Conservation (phyloP, 164 flowering plant genomes). For the Santalum album region DNA sequence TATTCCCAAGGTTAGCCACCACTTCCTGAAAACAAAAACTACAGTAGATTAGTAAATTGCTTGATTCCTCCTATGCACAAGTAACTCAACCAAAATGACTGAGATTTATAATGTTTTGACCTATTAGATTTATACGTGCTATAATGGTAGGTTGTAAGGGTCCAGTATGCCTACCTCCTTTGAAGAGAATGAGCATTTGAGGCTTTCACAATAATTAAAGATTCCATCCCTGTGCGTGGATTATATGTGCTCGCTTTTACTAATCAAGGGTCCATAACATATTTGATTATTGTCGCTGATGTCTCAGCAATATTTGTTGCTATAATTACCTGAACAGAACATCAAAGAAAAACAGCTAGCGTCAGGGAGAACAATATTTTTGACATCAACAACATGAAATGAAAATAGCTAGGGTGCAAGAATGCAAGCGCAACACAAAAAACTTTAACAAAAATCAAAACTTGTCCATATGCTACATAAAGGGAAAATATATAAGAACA, state of each 20-base stretch:
- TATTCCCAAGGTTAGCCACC: background rate
- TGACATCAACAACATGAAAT: no score
- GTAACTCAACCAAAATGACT: background rate
- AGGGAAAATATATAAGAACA: background rate
- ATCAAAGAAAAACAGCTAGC: background rate
- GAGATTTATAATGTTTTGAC: background rate
- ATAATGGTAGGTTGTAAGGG: background rate
- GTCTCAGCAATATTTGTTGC: constrained; percentile 98
- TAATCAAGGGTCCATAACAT: constrained; percentile 90
- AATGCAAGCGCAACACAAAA: no score
- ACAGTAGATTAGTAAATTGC: background rate
- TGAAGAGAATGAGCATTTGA: constrained; percentile 96
- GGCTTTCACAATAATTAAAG: constrained; percentile 54
- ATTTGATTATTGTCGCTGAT: constrained; percentile 88
- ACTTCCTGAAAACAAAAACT: background rate
- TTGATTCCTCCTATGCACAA: background rate
- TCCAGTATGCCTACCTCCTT: constrained; percentile 48
- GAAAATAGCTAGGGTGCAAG: no score
- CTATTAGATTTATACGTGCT: no score
- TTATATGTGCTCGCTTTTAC: constrained; percentile 81
- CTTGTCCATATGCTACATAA: no score
- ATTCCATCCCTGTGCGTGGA: constrained; percentile 69
- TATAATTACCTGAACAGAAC: constrained; percentile 54
- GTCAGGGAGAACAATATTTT: no score
- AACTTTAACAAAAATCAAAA: no score